Conservation (phyloP, 179 eudicot species). For the Spinacia oleracea region DNA sequence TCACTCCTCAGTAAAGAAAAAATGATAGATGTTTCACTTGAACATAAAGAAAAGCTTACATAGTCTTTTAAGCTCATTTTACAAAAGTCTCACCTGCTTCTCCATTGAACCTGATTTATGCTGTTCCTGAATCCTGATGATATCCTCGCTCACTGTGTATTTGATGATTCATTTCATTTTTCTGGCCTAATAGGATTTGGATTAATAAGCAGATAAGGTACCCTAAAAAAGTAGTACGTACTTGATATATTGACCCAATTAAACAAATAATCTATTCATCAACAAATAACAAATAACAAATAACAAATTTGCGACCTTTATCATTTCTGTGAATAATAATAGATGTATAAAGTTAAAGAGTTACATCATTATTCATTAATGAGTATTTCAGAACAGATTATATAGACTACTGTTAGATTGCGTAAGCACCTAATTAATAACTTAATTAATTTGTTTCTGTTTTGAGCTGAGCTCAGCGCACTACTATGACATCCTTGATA, state of each 20-base stretch:
- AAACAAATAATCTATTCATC: not conserved
- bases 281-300: not conserved
- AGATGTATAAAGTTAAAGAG: constrained; percentile 1
- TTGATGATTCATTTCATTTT: not conserved
- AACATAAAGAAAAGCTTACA: constrained; percentile 8
- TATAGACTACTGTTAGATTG: constrained; percentile 20
- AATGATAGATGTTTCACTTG: no score
- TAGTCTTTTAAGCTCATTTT: not conserved
- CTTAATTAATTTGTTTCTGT: constrained; percentile 22
- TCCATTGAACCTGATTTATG: constrained; percentile 1
- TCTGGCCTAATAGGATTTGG: no score
- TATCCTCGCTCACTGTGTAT: not conserved
- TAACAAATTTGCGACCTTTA: no score
- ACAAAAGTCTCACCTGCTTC: constrained; percentile 6
- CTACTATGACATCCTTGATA: constrained; percentile 11
- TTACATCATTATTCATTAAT: constrained; percentile 9
- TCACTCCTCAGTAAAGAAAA: no score
- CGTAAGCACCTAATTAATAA: constrained; percentile 35
- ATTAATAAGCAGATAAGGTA: no score
- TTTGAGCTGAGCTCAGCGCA: constrained; percentile 23
- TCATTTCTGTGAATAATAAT: no score
- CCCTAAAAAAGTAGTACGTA: no score
- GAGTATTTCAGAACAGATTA: not conserved
- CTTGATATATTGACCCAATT: not conserved
- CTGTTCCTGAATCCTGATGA: not conserved